Base-by-base conservation (phyloP, 2,329 filamentous ascomycete species). In the Epichloe bromicola region DNA sequence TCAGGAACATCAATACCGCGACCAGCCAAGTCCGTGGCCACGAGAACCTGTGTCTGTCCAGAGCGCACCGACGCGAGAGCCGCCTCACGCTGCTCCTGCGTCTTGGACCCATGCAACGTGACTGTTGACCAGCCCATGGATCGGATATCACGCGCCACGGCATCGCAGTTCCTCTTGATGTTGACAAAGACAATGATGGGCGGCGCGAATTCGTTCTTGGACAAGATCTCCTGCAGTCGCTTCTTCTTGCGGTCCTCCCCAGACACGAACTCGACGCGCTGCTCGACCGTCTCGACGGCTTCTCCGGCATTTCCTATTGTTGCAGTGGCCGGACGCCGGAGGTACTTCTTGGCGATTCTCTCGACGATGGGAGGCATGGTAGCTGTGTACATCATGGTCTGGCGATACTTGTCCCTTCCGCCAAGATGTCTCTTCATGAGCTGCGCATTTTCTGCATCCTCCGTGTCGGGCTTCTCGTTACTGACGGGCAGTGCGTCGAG, bases 321-420 rank as follows among this genome's bases (percentile, higher is more conserved):
- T 39, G 96, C 89, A 48, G 90, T 93, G 19, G 93, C 93, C 0
- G 93, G 93, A 12, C 93, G 82, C 1, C 91, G 86, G 15, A 97
- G 80, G 64, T 98, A 98, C 65, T 95, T 95, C 60, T 90, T 85
- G n/a, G 93, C 93, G 56, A 98, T 97, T 55, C 87, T 86, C 65
- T 98, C 93, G 15, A 98, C 87, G 0, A 86, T 81, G 0, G 86
- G 72, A 2, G 93, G 90, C 93, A 98, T 98, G 30, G 93, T 98
- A 49, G 93, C 93, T 57, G 93, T 97, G 80, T 97, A 98, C 93
- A 98, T 98, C 93, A 98, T 98, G 0, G 93, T 98, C 68, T 98
- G 91, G 53, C 93, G 78, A 71, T 97, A 97, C 20, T 86, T 79
- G 61, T 89, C 85, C 58, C 82, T 81, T 17, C 81, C 81, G 49